phyloP scores from a whole-genome alignment of 805 yeast genomes.

The Alloascoidea africana region DNA sequence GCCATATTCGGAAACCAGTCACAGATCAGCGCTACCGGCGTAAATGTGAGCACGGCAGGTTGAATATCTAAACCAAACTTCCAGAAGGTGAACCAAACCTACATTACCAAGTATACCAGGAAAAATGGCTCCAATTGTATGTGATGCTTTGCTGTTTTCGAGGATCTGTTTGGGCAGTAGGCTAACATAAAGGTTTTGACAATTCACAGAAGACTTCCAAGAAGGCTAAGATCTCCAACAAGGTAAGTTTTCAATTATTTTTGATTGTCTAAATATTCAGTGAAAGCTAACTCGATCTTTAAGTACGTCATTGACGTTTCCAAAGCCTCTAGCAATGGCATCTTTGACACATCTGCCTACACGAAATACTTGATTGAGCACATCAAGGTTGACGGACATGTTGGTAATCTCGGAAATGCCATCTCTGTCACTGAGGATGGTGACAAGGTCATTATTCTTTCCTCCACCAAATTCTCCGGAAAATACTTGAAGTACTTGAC shows the following conservation, averaged over 20 bases:
- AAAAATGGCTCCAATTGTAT: constrained; percentile 87
- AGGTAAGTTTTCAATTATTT: constrained; percentile 6
- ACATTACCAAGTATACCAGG: too few relatives aligned
- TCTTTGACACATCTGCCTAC: constrained; percentile 94
- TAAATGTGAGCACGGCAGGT: too few relatives aligned
- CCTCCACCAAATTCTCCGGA: constrained; percentile 96
- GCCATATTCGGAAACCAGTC: too few relatives aligned
- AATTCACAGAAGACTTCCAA: constrained; percentile 48
- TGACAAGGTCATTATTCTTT: constrained; percentile 72
- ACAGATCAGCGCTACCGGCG: too few relatives aligned
- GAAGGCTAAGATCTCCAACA: constrained; percentile 41
- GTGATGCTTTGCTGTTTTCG: constrained; percentile 33
- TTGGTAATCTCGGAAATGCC: constrained; percentile 94
- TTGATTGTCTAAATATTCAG: neutral
- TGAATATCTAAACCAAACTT: too few relatives aligned
- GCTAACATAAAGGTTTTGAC: constrained; percentile 35
- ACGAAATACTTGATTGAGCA: constrained; percentile 97
- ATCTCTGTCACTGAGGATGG: constrained; percentile 81
- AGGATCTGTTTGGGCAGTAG: constrained; percentile 60
- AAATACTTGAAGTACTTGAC: constrained; percentile 99
- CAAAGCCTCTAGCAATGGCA: constrained; percentile 95
- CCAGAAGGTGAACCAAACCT: too few relatives aligned
- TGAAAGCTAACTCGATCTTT: constrained; percentile 45
- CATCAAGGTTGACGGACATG: constrained; percentile 95
- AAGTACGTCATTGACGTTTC: constrained; percentile 92